Base-by-base conservation (phyloP, 495 filamentous ascomycete species). In the Antarctomyces pellizariae region DNA sequence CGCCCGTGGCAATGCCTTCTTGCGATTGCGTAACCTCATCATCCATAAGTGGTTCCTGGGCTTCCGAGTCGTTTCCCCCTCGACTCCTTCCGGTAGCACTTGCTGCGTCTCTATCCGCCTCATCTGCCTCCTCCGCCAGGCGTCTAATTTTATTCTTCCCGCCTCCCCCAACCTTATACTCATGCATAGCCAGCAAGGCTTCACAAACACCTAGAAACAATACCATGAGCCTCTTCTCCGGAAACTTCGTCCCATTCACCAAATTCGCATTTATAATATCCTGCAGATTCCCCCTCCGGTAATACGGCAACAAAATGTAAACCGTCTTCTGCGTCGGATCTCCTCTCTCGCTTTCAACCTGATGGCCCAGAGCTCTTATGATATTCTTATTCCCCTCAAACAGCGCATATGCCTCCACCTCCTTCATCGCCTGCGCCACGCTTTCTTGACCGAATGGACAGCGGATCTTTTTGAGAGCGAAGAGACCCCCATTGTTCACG, bases 241-340 rank as follows among this genome's bases (percentile, higher is more conserved):
- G 86, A 42, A 97, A 93, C 25, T 58, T 63, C n/a, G 76, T 77
- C 36, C 90, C 79, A 47, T 97, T 95, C 56, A 97, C 83, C 26
- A 95, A 51, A 48, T 97, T 97, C 33, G 86, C 86, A 43, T 97
- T 97, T 56, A 97, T 93, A 22, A 84, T 73, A 51, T 97, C 86
- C 46, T 97, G 86, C 15, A 97, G 59, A 41, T 97, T 97, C 11
- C 86, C 86, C 21, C 86, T 57, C 33, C 78, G 62, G 50, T 90
- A 97, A 48, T 95, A 97, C 4, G 86, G 86, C 9, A 97, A 62
- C 16, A 97, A 53, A 34, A 97, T 89, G 42, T 95, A 95, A 12
- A 95, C 86, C 1, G 83, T 95, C 53, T 97, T 95, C 26, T 65
- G 67, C 30, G 67, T 62, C 23, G 65, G 59, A 31, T 72, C 70